Percentiles rank a stretch among this genome's conserved stretches.
These are phyloP conservation scores for Pharus latifolius DNA, from an alignment of 176 grass and related monocot species.

Conservation along the genomic window DNA sequence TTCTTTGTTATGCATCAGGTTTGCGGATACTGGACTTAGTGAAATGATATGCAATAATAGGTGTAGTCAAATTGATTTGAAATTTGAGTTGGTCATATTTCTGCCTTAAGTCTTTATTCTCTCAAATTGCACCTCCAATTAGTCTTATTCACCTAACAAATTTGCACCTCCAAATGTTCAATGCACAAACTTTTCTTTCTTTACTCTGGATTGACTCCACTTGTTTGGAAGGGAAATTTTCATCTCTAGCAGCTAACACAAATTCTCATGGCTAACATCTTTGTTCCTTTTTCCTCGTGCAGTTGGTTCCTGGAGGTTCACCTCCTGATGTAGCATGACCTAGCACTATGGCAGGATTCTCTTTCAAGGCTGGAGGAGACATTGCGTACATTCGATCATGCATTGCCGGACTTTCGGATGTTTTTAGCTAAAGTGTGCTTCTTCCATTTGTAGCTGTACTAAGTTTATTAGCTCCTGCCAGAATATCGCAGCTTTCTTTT, in stretches of 20 bases:
- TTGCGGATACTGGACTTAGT: too few species aligned
- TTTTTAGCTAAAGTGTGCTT: conserved; percentile 18
- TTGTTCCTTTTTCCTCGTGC: not conserved
- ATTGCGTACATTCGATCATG: not conserved
- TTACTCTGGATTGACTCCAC: too few species aligned
- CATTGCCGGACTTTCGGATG: not conserved
- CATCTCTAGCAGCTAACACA: not conserved
- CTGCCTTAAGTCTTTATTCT: too few species aligned
- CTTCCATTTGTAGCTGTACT: not conserved
- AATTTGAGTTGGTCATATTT: too few species aligned
- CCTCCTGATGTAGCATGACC: conserved; percentile 70
- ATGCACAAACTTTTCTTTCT: too few species aligned
- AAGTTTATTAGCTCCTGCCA: not conserved
- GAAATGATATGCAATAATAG: too few species aligned
- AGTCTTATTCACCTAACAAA: too few species aligned
- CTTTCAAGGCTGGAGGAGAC: not conserved
- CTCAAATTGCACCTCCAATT: too few species aligned
- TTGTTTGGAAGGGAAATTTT: too few species aligned
- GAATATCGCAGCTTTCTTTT: not conserved
- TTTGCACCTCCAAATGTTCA: too few species aligned
- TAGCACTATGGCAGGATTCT: not conserved
- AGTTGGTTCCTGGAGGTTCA: conserved; percentile 96
- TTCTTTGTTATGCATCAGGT: too few species aligned
- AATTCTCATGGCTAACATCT: conserved; percentile 11
- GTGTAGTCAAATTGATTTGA: too few species aligned